Evolutionary conservation across 495 filamentous ascomycete species (phyloP), one percentile per base, ranked within the genome.

Genomic region (Glonium stellatum): DNA sequence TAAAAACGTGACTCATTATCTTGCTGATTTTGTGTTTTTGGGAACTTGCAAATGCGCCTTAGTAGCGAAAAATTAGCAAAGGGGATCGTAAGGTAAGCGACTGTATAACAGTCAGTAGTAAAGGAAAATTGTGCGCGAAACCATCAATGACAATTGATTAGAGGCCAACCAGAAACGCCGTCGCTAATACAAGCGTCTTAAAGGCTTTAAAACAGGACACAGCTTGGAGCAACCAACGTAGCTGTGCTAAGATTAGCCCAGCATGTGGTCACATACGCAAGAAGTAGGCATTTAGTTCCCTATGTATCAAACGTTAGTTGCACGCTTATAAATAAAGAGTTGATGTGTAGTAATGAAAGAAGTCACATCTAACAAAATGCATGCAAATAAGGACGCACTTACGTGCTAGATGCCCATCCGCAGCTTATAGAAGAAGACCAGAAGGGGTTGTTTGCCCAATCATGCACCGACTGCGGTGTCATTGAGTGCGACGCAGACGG

Each of bases 401-500:
- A 31, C 27, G 2, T 31, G 27, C 27, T 31, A 31, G 27, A 31
- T 31, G 27, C 27, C 6, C 27, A 31, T 31, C 27, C 27, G 6
- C 27, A 31, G 27, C 27, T 31, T 6, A 31, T 6, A 31, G 6
- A 31, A 31, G 27, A 48, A 18, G 44, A 22, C 44, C 22, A 51
- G 19, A 22, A 15, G 9, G 48, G 48, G 8, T 25, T 23, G 8
- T 50, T 5, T 13, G 4, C 21, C 4, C 11, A 3, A 31, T 54
- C 50, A 67, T 36, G 52, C 57, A 36, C 62, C 58, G 1, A 70
- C 61, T 13, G 67, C 67, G 15, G 67, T 70, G 73, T 98, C 93
- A 71, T 98, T 98, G 54, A 98, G 77, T 31, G 93, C 93, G 54
- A 98, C 93, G 73, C 93, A 97, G 1, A 97, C 92, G 2, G 91